These are phyloP conservation scores for Pseudogymnoascus sp. DNA, from an alignment of 2,329 filamentous ascomycete genomes.

Conservation along the genomic window DNA sequence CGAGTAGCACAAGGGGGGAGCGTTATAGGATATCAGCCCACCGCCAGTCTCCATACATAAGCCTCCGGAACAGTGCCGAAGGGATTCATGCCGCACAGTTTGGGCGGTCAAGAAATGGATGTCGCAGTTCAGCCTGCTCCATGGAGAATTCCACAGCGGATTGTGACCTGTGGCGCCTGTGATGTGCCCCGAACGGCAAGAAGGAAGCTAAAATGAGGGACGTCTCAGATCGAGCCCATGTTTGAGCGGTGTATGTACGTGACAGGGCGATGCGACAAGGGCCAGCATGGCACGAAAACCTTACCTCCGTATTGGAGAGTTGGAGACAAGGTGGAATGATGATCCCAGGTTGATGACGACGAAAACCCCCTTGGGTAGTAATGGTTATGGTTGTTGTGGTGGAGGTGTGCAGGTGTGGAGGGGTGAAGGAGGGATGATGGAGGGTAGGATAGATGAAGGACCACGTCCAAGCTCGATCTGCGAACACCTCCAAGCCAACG, in stretches of 20 bases:
- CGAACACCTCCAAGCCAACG: slow-evolving; percentile 9
- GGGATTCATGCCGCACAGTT: background rate
- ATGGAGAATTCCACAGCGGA: background rate
- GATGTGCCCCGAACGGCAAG: background rate
- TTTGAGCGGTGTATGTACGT: slow-evolving; percentile 6
- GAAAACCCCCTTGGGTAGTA: background rate
- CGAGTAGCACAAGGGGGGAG: background rate
- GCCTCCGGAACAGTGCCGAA: background rate
- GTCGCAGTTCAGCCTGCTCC: background rate
- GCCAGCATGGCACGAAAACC: background rate
- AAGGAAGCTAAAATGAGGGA: slow-evolving; percentile 7
- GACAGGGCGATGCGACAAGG: slow-evolving; percentile 4
- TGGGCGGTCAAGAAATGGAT: slow-evolving; percentile 9
- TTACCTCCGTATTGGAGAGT: slow-evolving; percentile 5
- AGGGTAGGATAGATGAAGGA: background rate
- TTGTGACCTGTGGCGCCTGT: background rate
- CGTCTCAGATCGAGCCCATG: slow-evolving; percentile 7
- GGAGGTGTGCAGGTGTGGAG: background rate
- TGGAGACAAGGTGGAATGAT: background rate
- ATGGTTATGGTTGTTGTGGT: background rate
- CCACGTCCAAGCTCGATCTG: slow-evolving; percentile 6
- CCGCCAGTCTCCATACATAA: background rate
- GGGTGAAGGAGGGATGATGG: background rate
- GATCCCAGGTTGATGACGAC: background rate
- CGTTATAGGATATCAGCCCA: background rate